Base-by-base conservation (phyloP, 305 asterid species). In the Striga hermonthica region DNA sequence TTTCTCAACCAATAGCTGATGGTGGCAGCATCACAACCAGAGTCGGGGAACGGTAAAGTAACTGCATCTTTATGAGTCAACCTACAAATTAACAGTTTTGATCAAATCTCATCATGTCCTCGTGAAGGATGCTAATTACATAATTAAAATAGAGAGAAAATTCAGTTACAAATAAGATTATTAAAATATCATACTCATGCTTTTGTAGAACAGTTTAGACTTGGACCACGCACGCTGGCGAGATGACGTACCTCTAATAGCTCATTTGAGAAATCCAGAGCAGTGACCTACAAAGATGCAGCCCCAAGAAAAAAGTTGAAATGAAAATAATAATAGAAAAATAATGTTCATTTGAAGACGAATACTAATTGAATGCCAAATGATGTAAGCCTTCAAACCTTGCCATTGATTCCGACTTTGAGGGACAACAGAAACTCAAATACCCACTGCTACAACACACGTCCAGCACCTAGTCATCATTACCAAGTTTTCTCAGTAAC, bases 401-500 rank as follows among this genome's bases (percentile, higher is more conserved):
- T 78, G 71, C 98, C 96, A 41, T 39, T 66, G 49, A 72, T 34
- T 70, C 98, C 96, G 74, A 92, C 96, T 83, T 77, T 92, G 75
- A 89, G 91, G 11, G 95, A 89, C 68, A 89, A 64, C 56, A 85
- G 89, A 92, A 92, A 49, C 93, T 82, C 86, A 89, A 78, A 79
- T 92, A 97, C 63, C 98, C 97, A 80, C 95, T 92, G 70, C 97
- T 97, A 79, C 97, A 92, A 67, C 98, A 92, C 70, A 89, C 80
- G 72, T 89, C 98, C 81, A 92, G 73, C 69, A 84, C 97, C 16
- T 70, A 72, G 56, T 87, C 96, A 12, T 79, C 79, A 66, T 80
- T 75, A 15, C 80, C 81, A 61, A n/a, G n/a, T n/a, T n/a, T n/a
- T 7, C 57, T 84, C 82, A 93, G 78, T 93, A 90, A 39, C 97